Percentiles rank a stretch among this genome's conserved stretches.
These are phyloP conservation scores for Pilasporangium apinafurcum DNA, from an alignment of 352 stramenopile species.

Conservation along the genomic window DNA sequence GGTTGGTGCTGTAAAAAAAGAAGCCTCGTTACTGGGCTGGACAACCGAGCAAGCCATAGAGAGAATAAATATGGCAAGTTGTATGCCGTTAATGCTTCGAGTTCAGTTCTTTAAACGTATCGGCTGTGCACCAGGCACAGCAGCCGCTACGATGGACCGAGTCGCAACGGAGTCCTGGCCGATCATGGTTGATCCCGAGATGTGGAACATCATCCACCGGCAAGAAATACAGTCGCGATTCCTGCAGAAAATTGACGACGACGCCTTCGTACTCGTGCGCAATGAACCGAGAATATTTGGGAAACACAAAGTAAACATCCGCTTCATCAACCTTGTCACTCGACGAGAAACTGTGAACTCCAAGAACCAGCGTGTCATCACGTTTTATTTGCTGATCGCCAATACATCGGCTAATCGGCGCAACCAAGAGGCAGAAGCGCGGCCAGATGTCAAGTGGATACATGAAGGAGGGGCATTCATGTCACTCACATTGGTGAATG, in stretches of 20 bases:
- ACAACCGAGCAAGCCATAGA: slow-evolving; percentile 18
- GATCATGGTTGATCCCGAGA: slow-evolving; percentile 13
- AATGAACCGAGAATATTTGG: slow-evolving; percentile 16
- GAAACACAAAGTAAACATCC: slow-evolving; percentile 6
- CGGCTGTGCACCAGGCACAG: slow-evolving; percentile 16
- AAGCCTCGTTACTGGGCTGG: slow-evolving; percentile 25
- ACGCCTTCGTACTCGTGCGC: slow-evolving; percentile 20
- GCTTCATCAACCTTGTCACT: slow-evolving; percentile 31
- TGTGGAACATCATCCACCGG: slow-evolving; percentile 23
- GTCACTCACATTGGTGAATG: slow-evolving; percentile 21
- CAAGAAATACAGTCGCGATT: slow-evolving; percentile 13
- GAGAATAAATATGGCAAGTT: too few species aligned
- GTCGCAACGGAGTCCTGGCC: slow-evolving; percentile 25
- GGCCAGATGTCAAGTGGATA: slow-evolving; percentile 18
- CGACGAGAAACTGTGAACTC: slow-evolving; percentile 5
- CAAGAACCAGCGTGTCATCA: slow-evolving; percentile 12
- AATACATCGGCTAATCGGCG: slow-evolving; percentile 22
- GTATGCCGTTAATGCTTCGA: slow-evolving; percentile 13
- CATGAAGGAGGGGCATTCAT: slow-evolving; percentile 29
- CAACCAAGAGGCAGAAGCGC: slow-evolving; percentile 18
- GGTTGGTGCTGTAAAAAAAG: not conserved
- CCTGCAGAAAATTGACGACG: slow-evolving; percentile 20
- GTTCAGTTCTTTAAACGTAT: slow-evolving; percentile 28
- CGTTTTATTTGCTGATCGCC: slow-evolving; percentile 21
- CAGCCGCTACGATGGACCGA: slow-evolving; percentile 13